Conservation (phyloP, 2,329 filamentous ascomycete species). For the Lecanicillium sp. region DNA sequence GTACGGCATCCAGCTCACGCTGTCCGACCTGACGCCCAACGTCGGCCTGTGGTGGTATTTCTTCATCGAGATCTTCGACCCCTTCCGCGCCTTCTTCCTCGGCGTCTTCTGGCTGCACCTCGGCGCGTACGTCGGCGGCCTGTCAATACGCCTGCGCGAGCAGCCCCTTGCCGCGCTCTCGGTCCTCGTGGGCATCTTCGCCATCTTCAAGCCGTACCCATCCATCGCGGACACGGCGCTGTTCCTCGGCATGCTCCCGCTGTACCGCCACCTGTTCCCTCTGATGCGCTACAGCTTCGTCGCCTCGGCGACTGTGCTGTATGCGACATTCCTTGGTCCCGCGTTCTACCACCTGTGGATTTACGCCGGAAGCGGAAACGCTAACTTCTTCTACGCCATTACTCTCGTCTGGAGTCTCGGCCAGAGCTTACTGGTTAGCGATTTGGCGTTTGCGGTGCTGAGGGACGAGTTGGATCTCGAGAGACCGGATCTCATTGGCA, state of each 20-base stretch:
- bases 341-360: slow-evolving; percentile 98
- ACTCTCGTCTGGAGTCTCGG: slow-evolving; percentile 97
- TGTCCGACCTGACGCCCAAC: slow-evolving; percentile 91
- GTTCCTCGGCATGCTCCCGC: slow-evolving; percentile 73
- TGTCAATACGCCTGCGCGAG: slow-evolving; percentile 73
- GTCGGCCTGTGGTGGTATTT: slow-evolving; percentile 99
- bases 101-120: slow-evolving; percentile 98
- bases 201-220: slow-evolving; percentile 95
- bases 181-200: slow-evolving; percentile 81
- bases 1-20: slow-evolving; percentile 85
- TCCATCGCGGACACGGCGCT: slow-evolving; percentile 85
- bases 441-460: slow-evolving; percentile 80
- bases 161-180: slow-evolving; percentile 84
- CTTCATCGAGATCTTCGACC: slow-evolving; percentile 99
- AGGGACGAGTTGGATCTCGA: slow-evolving; percentile 93
- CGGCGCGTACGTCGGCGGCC: slow-evolving; percentile 77
- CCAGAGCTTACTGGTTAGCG: slow-evolving; percentile 77
- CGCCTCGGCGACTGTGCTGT: slow-evolving; percentile 73
- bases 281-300: slow-evolving; percentile 93
- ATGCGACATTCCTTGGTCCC: slow-evolving; percentile 81
- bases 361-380: slow-evolving; percentile 94
- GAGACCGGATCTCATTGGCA: slow-evolving; percentile 81
- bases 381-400: slow-evolving; percentile 99
- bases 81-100: slow-evolving; percentile 93
- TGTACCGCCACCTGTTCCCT: slow-evolving; percentile 89